These are phyloP conservation scores for Pseudomonodictys pantanalensis DNA, from an alignment of 495 filamentous ascomycete genomes.

Conservation along the genomic window DNA sequence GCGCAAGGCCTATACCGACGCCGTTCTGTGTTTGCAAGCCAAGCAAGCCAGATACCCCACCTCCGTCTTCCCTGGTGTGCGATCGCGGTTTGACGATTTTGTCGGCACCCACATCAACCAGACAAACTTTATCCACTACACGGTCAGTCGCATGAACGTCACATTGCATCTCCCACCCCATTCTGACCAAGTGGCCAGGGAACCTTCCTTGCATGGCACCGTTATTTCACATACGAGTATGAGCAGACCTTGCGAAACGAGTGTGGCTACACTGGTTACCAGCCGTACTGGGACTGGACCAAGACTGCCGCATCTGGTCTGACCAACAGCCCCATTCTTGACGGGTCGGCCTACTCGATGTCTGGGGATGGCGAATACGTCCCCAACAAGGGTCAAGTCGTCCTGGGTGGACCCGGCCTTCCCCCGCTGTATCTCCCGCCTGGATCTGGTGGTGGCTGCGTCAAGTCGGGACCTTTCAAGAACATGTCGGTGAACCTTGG, in stretches of 20 bases:
- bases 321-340: constrained; percentile 58
- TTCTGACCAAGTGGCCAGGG: too few species aligned
- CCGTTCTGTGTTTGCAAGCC: constrained; percentile 17
- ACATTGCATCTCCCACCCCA: too few species aligned
- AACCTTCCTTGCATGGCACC: constrained; percentile 21
- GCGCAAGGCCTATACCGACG: constrained; percentile 24
- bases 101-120: constrained; percentile 20
- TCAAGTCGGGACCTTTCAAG: constrained; percentile 58
- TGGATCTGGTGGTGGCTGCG: constrained; percentile 63
- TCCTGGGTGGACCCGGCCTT: constrained; percentile 13
- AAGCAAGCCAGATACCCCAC: constrained; percentile 17
- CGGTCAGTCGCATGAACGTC: too few species aligned
- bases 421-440: constrained; percentile 37
- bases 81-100: constrained; percentile 19
- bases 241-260: constrained; percentile 34
- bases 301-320: constrained; percentile 46
- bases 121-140: constrained; percentile 14
- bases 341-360: constrained; percentile 59
- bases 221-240: constrained; percentile 6
- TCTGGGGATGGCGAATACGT: constrained; percentile 58
- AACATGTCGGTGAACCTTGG: constrained; percentile 9
- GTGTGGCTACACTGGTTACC: constrained; percentile 36
- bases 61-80: neutral
- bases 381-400: constrained; percentile 38
- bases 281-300: constrained; percentile 63